phyloP scores from a whole-genome alignment of 768 basidiomycete genomes.

The Xerocomus brunneocitrinus region DNA sequence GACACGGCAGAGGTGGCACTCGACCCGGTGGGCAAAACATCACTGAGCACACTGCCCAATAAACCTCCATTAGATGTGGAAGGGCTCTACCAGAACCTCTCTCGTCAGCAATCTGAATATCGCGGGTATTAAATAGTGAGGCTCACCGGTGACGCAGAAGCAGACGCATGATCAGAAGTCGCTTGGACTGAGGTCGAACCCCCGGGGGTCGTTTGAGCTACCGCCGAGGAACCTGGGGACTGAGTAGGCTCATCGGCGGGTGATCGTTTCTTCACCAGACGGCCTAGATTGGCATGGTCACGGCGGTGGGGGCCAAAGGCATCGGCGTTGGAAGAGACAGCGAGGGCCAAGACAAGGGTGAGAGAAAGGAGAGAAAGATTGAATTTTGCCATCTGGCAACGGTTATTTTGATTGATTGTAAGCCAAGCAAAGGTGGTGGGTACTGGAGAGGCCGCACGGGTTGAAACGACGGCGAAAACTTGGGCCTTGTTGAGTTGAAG shows the following conservation, averaged over 20 bases:
- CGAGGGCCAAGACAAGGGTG: slow-evolving; percentile 49
- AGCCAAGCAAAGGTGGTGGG: too few species aligned
- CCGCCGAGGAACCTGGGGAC: slow-evolving; percentile 9
- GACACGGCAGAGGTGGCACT: slow-evolving; percentile 18
- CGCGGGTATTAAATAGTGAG: not conserved
- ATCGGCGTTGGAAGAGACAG: slow-evolving; percentile 44
- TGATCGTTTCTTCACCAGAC: slow-evolving; percentile 65
- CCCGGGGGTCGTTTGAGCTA: slow-evolving; percentile 9
- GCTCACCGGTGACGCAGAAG: slow-evolving; percentile 22
- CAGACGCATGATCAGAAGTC: slow-evolving; percentile 7
- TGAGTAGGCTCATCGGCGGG: slow-evolving; percentile 26
- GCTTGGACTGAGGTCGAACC: slow-evolving; percentile 16
- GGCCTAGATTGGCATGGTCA: slow-evolving; percentile 55
- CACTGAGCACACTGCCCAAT: slow-evolving; percentile 9
- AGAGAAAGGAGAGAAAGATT: slow-evolving; percentile 61
- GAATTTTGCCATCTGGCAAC: slow-evolving; percentile 46
- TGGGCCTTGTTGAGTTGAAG: not conserved
- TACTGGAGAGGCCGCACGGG: not conserved
- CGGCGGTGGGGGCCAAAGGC: slow-evolving; percentile 42
- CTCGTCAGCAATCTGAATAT: slow-evolving; percentile 1
- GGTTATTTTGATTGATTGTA: not conserved
- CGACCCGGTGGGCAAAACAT: slow-evolving; percentile 13
- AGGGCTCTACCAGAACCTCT: slow-evolving; percentile 7
- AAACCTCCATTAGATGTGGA: slow-evolving; percentile 8
- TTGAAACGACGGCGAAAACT: not conserved